A percentile compares a stretch with the other conserved stretches of the same genome.
Evolutionary conservation across 805 yeast genomes (phyloP).

Genomic region (Phaffomyces opuntiae): DNA sequence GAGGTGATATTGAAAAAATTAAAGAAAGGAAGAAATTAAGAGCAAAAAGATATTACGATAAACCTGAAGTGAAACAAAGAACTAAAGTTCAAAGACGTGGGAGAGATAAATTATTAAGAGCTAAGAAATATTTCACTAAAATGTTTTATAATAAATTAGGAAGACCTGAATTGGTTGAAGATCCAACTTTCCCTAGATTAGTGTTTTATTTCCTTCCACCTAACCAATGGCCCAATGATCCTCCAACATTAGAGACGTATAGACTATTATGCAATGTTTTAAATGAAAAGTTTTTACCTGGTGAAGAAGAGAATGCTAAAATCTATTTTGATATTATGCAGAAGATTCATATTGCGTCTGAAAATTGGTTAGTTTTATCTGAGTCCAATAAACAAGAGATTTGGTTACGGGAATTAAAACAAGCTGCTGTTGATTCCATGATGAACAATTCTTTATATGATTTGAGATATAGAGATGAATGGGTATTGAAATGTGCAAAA

Average conservation of each 20-base stretch:
- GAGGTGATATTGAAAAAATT: conserved; percentile 40
- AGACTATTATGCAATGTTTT: conserved; percentile 26
- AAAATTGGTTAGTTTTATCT: conserved; percentile 35
- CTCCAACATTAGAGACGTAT: conserved; percentile 41
- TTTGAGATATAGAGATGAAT: conserved; percentile 34
- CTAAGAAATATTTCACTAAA: conserved; percentile 28
- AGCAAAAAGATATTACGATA: conserved; percentile 38
- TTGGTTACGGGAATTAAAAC: conserved; percentile 38
- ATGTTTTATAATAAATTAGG: conserved; percentile 32
- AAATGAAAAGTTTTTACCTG: conserved; percentile 18
- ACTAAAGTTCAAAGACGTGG: conserved; percentile 37
- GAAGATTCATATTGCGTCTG: conserved; percentile 38
- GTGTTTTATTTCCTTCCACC: conserved; percentile 41
- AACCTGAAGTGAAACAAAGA: conserved; percentile 41
- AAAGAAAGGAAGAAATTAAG: conserved; percentile 32
- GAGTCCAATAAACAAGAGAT: conserved; percentile 31
- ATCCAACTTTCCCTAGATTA: conserved; percentile 43
- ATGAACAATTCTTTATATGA: conserved; percentile 36
- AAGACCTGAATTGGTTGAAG: conserved; percentile 32
- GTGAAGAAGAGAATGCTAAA: conserved; percentile 5
- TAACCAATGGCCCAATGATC: conserved; percentile 44
- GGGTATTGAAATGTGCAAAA: conserved; percentile 28
- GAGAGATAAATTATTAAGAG: conserved; percentile 36
- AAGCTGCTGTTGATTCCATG: conserved; percentile 38
- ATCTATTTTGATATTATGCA: conserved; percentile 26